phyloP scores from a whole-genome alignment of 2,329 filamentous ascomycete species.

The Fusarium staphyleae region DNA sequence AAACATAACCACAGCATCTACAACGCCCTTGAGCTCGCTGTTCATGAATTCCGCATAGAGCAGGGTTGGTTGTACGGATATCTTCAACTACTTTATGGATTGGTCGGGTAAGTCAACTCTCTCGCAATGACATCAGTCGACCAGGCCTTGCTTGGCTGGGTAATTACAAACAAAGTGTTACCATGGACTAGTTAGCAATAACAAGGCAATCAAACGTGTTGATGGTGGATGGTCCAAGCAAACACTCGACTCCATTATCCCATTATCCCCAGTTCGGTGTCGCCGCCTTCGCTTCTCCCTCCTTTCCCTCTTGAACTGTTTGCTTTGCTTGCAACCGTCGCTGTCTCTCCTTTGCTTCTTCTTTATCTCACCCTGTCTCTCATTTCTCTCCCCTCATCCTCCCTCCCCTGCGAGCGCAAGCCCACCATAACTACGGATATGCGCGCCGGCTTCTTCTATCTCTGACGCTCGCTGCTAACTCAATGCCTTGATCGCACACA shows the following conservation, averaged over 20 bases:
- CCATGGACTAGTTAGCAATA: slow-evolving; percentile 32
- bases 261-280: slow-evolving; percentile 20
- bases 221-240: slow-evolving; percentile 32
- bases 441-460: slow-evolving; percentile 16
- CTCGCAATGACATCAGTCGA: slow-evolving; percentile 28
- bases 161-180: slow-evolving; percentile 22
- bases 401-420: slow-evolving; percentile 11
- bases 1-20: neutral
- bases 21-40: neutral
- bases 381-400: slow-evolving; percentile 3
- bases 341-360: neutral
- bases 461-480: slow-evolving; percentile 33
- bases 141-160: slow-evolving; percentile 27
- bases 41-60: neutral
- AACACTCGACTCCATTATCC: slow-evolving; percentile 16
- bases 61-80: neutral
- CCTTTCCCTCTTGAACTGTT: slow-evolving; percentile 6
- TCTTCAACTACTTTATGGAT: slow-evolving; percentile 27
- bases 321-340: neutral
- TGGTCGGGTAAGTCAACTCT: slow-evolving; percentile 29
- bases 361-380: neutral
- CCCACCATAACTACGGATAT: slow-evolving; percentile 15
- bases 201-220: slow-evolving; percentile 35
- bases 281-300: slow-evolving; percentile 13
- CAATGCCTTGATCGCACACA: slow-evolving; percentile 34